Conservation (phyloP, 2,329 filamentous ascomycete species). For the Beauveria brongniartii region DNA sequence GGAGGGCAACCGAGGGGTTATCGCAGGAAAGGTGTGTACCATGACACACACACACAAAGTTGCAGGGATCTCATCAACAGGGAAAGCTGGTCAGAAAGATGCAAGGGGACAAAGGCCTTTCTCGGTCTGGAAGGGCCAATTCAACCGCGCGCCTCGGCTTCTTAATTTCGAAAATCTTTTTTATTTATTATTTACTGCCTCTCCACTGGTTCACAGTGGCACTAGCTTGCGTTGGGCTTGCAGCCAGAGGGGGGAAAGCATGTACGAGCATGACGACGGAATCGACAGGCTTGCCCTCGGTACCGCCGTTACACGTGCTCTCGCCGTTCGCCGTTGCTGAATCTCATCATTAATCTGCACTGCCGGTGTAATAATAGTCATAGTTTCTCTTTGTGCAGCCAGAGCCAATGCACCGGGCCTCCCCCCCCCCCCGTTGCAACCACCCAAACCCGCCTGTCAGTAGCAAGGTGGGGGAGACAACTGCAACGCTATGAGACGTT, state of each 20-base stretch:
- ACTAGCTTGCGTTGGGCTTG: no score
- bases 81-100: neutral
- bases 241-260: no score
- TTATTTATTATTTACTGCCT: neutral
- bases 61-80: neutral
- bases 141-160: constrained; percentile 9
- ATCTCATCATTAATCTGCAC: no score
- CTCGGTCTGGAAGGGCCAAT: neutral
- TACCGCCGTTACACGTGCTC: no score
- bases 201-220: neutral
- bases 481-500: neutral
- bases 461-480: neutral
- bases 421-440: neutral
- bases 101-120: neutral
- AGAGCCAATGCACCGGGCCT: neutral
- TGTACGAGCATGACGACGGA: neutral
- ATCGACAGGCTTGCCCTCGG: no score
- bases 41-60: neutral
- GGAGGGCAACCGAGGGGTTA: neutral
- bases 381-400: no score
- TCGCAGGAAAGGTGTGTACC: neutral
- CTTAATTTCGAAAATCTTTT: neutral
- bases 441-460: neutral
- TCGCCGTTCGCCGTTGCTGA: no score
- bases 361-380: no score